Evolutionary conservation across 768 basidiomycete genomes (phyloP), one percentile per base, ranked within the genome.

Genomic region (Pleurotus citrinopileatus): DNA sequence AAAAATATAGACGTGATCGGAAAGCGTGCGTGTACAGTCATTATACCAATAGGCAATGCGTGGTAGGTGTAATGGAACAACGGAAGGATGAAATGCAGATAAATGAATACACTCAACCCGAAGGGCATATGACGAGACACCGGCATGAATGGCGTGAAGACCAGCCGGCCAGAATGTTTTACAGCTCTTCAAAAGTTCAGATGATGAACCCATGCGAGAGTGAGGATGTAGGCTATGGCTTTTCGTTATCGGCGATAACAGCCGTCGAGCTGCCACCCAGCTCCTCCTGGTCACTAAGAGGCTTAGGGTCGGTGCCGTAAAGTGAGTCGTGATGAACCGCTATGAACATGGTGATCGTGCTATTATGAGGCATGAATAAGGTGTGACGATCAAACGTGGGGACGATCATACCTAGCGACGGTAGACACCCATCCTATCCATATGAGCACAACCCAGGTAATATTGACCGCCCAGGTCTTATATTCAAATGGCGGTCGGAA

Each of bases 361-460:
- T 59, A 20, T 19, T 10, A 47, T 26, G 28, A 37, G 19, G 5
- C 10, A 3, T 3, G 5, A 19, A 20, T 19, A 42, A 17, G n/a
- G 32, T 1, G 38, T 17, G 27, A 5, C 26, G 2, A 22, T 5
- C 13, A 17, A 36, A 19, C 4, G n/a, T 8, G 15, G 46, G 44
- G 25, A 26, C 20, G 17, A 53, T n/a, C 62, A 13, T 48, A 70
- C 70, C 67, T 64, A 1, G 59, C 62, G 2, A 62, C 43, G 8
- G 69, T 72, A 12, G 54, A 60, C 4, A 65, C 40, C 29, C 66
- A 63, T 4, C 68, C 66, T 2, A 68, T 44, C 70, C 71, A 73
- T 3, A 72, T 45, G 2, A 72, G 50, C 36, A 67, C 66, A 8
- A 71, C 55, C 59, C 65, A 72, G 1, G 66, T 67, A 26, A 72